Evolutionary conservation across 75 land plant genomes (phyloP), one percentile per base, ranked within the genome.

Genomic region (Ceratopteris richardii): DNA sequence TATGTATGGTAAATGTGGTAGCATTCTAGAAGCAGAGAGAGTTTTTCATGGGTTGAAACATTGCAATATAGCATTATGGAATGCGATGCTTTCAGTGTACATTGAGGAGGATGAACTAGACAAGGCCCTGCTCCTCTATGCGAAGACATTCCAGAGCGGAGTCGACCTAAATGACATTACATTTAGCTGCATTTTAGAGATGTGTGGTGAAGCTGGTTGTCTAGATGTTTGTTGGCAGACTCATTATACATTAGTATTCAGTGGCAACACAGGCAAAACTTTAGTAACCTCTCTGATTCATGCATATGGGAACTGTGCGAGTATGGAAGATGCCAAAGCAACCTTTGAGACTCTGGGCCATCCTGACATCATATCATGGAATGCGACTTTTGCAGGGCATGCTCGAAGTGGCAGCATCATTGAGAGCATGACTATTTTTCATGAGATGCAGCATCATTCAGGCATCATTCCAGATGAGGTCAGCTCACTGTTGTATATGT

Each of bases 71-170:
- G 50, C 50, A 21, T 2, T 14, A n/a, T 46, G 50, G 50, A 46
- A 46, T 21, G 22, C 50, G 12, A 46, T 46, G 50, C 50, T 46
- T 21, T n/a, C 50, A 21, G 50, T 14, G 14, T 46, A 46, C 50
- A 17, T 21, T n/a, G 50, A 14, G 2, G 50, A 17, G 14, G 22
- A 21, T 21, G 13, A 46, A 46, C 13, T 21, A 3, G 50, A 21
- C 2, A 46, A 46, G 14, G 50, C 12, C 13, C 50, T 46, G 50
- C 50, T 46, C 14, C 14, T 46, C 3, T 18, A 21, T 21, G 50
- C 5, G 50, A 2, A 5, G 50, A 46, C 14, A 17, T 2, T 46
- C 13, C 13, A 18, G 3, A 9, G 3, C 9, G 37, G 37, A 33
- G 37, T 33, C 7, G 9, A 9, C 9, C 9, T 33, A 4, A 33